These are phyloP conservation scores for Phytopythium cucurbitacearum DNA, from an alignment of 352 stramenopile species.

Conservation along the genomic window DNA sequence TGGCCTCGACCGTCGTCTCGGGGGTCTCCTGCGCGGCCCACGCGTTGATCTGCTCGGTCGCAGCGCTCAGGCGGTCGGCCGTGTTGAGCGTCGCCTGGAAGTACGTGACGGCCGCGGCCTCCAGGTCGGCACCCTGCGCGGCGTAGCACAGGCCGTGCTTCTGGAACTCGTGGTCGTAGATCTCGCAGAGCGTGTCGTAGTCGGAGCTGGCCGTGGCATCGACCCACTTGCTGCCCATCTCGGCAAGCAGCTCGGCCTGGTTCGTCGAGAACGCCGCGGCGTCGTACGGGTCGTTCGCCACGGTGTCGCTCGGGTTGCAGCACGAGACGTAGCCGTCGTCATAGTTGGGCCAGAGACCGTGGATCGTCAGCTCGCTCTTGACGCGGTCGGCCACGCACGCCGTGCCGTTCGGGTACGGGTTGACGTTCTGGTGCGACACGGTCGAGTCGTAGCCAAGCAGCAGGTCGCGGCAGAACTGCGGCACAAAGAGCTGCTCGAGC, in stretches of 20 bases:
- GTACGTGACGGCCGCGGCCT: constrained; percentile 53
- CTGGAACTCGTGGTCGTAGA: constrained; percentile 84
- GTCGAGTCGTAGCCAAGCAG: constrained; percentile 65
- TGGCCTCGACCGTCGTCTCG: constrained; percentile 30
- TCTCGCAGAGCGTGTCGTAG: constrained; percentile 67
- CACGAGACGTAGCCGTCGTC: constrained; percentile 65
- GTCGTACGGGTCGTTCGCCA: constrained; percentile 59
- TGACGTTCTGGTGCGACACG: constrained; percentile 79
- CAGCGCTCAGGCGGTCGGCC: constrained; percentile 24
- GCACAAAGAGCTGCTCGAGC: constrained; percentile 74
- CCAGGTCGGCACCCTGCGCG: constrained; percentile 42
- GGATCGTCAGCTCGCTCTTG: constrained; percentile 61
- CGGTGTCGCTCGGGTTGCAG: constrained; percentile 59
- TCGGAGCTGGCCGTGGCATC: constrained; percentile 49
- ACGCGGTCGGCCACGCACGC: constrained; percentile 34
- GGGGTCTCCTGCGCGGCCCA: constrained; percentile 33
- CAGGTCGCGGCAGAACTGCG: constrained; percentile 78
- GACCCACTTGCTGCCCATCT: constrained; percentile 63
- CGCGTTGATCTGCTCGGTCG: constrained; percentile 49
- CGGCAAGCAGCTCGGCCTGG: constrained; percentile 37
- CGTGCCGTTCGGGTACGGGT: constrained; percentile 53
- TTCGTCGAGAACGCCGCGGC: constrained; percentile 32
- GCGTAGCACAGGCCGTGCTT: constrained; percentile 80
- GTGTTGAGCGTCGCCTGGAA: constrained; percentile 57
- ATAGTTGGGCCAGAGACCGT: constrained; percentile 78